phyloP scores from a whole-genome alignment of 176 grass and related monocot species.

The Canna indica region DNA sequence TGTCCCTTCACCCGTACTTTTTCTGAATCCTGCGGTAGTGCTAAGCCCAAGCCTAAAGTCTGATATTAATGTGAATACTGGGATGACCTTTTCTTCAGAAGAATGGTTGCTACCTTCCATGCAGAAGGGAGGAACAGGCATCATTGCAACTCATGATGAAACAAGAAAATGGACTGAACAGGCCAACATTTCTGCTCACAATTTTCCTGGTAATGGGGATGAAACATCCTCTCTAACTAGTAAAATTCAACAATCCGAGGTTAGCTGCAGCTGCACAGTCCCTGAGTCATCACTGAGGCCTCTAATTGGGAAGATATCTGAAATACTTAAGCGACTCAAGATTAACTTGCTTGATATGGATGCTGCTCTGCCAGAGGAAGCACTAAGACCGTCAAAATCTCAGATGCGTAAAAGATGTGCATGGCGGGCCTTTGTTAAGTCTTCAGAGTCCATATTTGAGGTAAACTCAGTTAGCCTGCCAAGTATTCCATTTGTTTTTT shows the following conservation, averaged over 20 bases:
- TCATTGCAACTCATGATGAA: neutral
- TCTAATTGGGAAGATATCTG: conserved; percentile 57
- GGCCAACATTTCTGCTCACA: conserved; percentile 29
- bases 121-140: conserved; percentile 21
- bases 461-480: conserved; percentile 20
- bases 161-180: neutral
- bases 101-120: conserved; percentile 25
- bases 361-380: conserved; percentile 64
- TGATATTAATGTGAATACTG: conserved; percentile 31
- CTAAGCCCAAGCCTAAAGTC: conserved; percentile 36
- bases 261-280: conserved; percentile 45
- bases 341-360: conserved; percentile 89
- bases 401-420: conserved; percentile 47
- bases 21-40: conserved; percentile 50
- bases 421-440: conserved; percentile 91
- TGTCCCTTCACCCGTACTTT: conserved; percentile 45
- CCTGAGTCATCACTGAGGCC: conserved; percentile 37
- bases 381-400: conserved; percentile 51
- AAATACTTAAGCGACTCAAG: conserved; percentile 71
- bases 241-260: conserved; percentile 34
- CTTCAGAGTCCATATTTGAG: conserved; percentile 80
- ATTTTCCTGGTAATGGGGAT: conserved; percentile 31
- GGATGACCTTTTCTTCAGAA: conserved; percentile 27
- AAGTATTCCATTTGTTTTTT: neutral
- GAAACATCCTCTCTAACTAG: conserved; percentile 38